These are phyloP conservation scores for Ogataea pignaliae DNA, from an alignment of 805 yeast species.

Conservation along the genomic window DNA sequence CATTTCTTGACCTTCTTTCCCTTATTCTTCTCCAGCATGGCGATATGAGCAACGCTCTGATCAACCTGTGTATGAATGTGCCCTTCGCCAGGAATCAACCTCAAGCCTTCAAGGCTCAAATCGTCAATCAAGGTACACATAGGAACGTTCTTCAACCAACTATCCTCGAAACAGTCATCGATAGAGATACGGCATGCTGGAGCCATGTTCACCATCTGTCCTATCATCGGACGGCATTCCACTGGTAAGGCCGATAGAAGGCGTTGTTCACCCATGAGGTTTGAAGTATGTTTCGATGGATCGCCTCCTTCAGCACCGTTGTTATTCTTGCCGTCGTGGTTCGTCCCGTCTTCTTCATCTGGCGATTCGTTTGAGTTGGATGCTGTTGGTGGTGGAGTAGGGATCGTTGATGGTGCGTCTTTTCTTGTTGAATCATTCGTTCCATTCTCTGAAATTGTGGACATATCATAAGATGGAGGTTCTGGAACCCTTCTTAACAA, in stretches of 20 bases:
- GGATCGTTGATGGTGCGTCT: conserved; percentile 4
- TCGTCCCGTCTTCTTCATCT: no score
- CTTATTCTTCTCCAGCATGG: conserved; percentile 83
- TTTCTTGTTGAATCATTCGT: conserved; percentile 2
- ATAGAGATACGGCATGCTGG: conserved; percentile 83
- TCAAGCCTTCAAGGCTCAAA: conserved; percentile 24
- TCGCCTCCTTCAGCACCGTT: conserved; percentile 9
- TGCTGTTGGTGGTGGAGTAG: conserved; percentile 19
- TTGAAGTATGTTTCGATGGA: conserved; percentile 48
- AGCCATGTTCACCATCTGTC: conserved; percentile 76
- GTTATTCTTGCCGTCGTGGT: no score
- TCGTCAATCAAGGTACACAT: conserved; percentile 63
- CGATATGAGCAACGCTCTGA: conserved; percentile 92
- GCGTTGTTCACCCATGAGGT: conserved; percentile 67
- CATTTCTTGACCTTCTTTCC: conserved; percentile 32
- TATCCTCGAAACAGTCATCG: conserved; percentile 71
- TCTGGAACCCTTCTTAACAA: conserved; percentile 52
- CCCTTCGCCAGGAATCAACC: conserved; percentile 42
- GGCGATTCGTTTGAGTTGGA: conserved; percentile 12
- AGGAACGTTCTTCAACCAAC: conserved; percentile 58
- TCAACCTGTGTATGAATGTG: conserved; percentile 88
- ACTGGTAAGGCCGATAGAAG: conserved; percentile 66
- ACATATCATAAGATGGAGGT: conserved; percentile 33
- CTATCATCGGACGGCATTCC: conserved; percentile 61
- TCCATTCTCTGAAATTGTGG: conserved; percentile 7